A percentile compares a stretch with the other conserved stretches of the same genome.
These are phyloP conservation scores for Fagopyrum homotropicum DNA, from an alignment of 148 eudicot species.

Conservation along the genomic window DNA sequence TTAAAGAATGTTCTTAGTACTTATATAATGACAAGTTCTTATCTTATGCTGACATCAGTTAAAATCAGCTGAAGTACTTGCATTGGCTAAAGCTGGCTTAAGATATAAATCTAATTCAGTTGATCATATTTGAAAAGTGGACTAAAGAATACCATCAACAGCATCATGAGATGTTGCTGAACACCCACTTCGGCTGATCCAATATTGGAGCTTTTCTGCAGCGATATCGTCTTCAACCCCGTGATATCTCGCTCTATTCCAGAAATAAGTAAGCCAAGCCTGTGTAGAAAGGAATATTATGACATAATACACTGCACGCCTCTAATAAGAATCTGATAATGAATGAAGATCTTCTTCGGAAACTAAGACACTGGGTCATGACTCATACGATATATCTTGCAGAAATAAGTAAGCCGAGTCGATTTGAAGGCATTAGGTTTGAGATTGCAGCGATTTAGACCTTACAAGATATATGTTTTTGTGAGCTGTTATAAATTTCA, in stretches of 20 bases:
- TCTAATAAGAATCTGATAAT: too few species aligned
- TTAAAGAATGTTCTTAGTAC: neutral
- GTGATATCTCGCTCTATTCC: conserved; percentile 80
- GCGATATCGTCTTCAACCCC: conserved; percentile 78
- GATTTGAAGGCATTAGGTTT: too few species aligned
- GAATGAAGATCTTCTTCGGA: too few species aligned
- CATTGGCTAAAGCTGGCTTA: neutral
- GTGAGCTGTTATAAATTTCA: too few species aligned
- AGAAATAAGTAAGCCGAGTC: too few species aligned
- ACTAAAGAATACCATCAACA: conserved; percentile 48
- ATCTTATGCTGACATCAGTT: too few species aligned
- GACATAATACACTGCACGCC: neutral
- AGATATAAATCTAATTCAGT: neutral
- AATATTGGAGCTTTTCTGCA: conserved; percentile 62
- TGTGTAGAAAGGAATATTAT: conserved; percentile 1
- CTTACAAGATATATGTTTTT: too few species aligned
- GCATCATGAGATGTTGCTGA: conserved; percentile 58
- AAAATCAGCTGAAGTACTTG: neutral
- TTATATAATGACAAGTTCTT: too few species aligned
- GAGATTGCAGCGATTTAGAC: too few species aligned
- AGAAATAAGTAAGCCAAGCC: conserved; percentile 81
- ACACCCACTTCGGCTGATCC: conserved; percentile 60
- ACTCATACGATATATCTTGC: too few species aligned
- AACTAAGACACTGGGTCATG: too few species aligned
- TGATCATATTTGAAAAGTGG: neutral